A percentile compares a stretch with the other conserved stretches of the same genome.
These are phyloP conservation scores for Fusarium cyanostomum DNA, from an alignment of 2,329 filamentous ascomycete species.

Conservation along the genomic window DNA sequence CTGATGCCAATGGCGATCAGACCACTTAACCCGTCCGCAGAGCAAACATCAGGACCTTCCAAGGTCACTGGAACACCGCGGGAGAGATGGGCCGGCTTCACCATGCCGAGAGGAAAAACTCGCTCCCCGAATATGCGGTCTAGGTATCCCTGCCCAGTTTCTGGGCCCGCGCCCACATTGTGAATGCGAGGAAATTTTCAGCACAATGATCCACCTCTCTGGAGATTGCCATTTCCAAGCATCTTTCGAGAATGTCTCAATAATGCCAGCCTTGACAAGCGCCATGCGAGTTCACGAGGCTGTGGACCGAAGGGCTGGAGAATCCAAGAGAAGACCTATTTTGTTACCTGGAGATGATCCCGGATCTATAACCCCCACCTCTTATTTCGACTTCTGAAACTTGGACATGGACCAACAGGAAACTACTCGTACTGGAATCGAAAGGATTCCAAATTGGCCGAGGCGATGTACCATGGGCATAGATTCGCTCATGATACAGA, in stretches of 20 bases:
- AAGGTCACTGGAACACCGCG: conserved; percentile 11
- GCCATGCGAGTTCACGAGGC: conserved; percentile 34
- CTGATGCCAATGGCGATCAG: conserved; percentile 13
- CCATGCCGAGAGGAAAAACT: conserved; percentile 29
- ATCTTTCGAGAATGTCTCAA: conserved; percentile 22
- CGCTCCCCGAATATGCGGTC: conserved; percentile 38
- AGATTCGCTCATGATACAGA: conserved; percentile 14
- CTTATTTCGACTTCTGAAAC: conserved; percentile 30
- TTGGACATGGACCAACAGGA: conserved; percentile 18
- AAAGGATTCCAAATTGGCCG: conserved; percentile 19
- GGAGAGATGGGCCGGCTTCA: conserved; percentile 17
- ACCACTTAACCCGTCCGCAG: conserved; percentile 18
- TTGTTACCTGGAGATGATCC: conserved; percentile 13
- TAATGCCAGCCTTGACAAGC: conserved; percentile 19
- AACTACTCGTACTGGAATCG: conserved; percentile 1
- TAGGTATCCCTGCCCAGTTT: conserved; percentile 37
- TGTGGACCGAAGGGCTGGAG: conserved; percentile 28
- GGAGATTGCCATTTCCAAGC: conserved; percentile 36
- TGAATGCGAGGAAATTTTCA: conserved; percentile 37
- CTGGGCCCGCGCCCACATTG: conserved; percentile 27
- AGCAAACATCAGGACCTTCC: conserved; percentile 14
- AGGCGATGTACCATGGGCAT: conserved; percentile 11
- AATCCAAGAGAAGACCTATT: conserved; percentile 24
- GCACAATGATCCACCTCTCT: conserved; percentile 38
- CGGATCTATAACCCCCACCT: conserved; percentile 21